Percentiles rank a stretch among this genome's conserved stretches.
These are phyloP conservation scores for Coemansia sp. DNA, from an alignment of 192 early-diverging fungal species.

Conservation along the genomic window DNA sequence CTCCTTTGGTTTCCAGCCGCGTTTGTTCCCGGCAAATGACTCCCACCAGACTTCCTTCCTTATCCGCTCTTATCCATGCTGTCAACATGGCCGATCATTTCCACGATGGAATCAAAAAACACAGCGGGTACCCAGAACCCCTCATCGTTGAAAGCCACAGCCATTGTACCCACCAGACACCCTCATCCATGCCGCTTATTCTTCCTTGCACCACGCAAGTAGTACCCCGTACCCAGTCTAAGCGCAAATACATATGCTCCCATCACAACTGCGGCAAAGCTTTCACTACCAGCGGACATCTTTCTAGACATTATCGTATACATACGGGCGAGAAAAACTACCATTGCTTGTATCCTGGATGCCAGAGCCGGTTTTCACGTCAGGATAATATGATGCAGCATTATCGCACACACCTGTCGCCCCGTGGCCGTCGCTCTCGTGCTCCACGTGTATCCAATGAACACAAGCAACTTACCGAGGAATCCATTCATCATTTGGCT, in stretches of 20 bases:
- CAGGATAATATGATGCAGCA: conserved; percentile 83
- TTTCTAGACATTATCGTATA: conserved; percentile 69
- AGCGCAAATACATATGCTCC: conserved; percentile 68
- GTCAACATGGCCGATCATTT: conserved; percentile 9
- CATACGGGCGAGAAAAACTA: conserved; percentile 77
- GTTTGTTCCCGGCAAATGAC: conserved; percentile 9
- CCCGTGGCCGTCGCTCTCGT: conserved; percentile 50
- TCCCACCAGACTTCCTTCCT: conserved; percentile 20
- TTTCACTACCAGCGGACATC: conserved; percentile 78
- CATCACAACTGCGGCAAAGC: conserved; percentile 63
- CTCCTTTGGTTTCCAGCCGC: not conserved
- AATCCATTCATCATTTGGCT: not conserved
- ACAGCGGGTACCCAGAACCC: not conserved
- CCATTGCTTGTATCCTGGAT: conserved; percentile 59
- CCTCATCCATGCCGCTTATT: not conserved
- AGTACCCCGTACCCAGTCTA: no score
- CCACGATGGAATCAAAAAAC: not conserved
- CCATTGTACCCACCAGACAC: not conserved
- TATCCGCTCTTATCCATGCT: conserved; percentile 29
- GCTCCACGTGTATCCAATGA: not conserved
- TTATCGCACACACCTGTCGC: conserved; percentile 68
- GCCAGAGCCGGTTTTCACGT: conserved; percentile 65
- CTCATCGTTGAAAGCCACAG: not conserved
- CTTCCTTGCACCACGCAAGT: no score
- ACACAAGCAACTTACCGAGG: not conserved